These are phyloP conservation scores for Cercospora sojina DNA, from an alignment of 2,329 filamentous ascomycete genomes.

Conservation along the genomic window DNA sequence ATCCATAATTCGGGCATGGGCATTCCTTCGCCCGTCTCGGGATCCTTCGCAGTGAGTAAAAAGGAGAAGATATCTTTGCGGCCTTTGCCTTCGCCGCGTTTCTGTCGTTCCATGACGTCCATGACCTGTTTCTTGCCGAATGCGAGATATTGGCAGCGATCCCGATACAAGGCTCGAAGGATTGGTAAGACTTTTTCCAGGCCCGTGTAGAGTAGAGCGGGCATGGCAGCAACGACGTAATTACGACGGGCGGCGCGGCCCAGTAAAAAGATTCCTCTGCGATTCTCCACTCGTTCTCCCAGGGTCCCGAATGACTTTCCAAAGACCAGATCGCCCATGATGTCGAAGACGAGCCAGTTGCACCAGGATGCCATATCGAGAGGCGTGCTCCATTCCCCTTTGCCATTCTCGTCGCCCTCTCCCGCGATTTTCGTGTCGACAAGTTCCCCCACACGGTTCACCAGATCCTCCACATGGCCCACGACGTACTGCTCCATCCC, in stretches of 20 bases:
- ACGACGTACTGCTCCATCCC: slow-evolving; percentile 30
- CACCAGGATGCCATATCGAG: slow-evolving; percentile 30
- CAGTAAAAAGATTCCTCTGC: slow-evolving; percentile 45
- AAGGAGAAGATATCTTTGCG: slow-evolving; percentile 33
- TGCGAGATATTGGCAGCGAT: slow-evolving; percentile 32
- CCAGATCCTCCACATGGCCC: slow-evolving; percentile 26
- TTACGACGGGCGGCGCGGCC: slow-evolving; percentile 48
- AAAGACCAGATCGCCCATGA: slow-evolving; percentile 53
- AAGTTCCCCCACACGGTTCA: slow-evolving; percentile 17
- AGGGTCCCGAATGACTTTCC: slow-evolving; percentile 37
- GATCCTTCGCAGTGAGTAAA: slow-evolving; percentile 31
- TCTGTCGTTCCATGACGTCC: slow-evolving; percentile 30
- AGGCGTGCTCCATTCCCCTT: slow-evolving; percentile 24
- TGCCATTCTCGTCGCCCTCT: slow-evolving; percentile 12
- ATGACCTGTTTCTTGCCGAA: slow-evolving; percentile 33
- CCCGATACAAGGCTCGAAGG: slow-evolving; percentile 28
- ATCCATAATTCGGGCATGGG: slow-evolving; percentile 47
- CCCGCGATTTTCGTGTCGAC: slow-evolving; percentile 7
- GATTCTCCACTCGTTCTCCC: slow-evolving; percentile 29
- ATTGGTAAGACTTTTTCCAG: slow-evolving; percentile 29
- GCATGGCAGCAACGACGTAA: slow-evolving; percentile 41
- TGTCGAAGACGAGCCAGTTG: slow-evolving; percentile 51
- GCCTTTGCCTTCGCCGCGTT: slow-evolving; percentile 24
- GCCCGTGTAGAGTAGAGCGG: slow-evolving; percentile 27
- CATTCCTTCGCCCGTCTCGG: slow-evolving; percentile 44